Evolutionary conservation across 208 protist species (phyloP).

Genomic region (Leishmania amazonensis): DNA sequence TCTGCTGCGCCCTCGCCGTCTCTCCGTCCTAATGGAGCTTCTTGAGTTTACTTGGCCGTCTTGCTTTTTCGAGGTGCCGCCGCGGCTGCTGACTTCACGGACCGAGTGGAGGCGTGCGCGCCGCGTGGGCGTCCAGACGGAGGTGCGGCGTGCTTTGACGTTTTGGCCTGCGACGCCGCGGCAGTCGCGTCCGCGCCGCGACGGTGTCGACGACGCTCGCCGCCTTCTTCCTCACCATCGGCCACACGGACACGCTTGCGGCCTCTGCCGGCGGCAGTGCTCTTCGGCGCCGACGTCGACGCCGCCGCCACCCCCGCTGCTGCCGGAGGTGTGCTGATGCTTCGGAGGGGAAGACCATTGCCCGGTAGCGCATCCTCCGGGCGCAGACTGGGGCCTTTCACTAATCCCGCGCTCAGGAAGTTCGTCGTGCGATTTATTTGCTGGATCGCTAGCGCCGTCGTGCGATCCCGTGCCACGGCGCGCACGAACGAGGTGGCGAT

Average conservation of each 20-base stretch:
- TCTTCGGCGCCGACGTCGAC: conserved; percentile 5
- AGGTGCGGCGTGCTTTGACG: neutral
- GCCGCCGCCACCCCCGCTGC: neutral
- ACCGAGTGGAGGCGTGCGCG: neutral
- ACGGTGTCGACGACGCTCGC: neutral
- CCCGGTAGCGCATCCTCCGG: conserved; percentile 15
- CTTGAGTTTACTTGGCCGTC: neutral
- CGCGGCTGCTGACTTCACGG: neutral
- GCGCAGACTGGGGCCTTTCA: conserved; percentile 37
- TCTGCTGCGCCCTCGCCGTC: neutral
- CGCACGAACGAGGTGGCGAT: conserved; percentile 50
- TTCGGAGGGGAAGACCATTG: conserved; percentile 4
- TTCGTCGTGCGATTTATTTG: conserved; percentile 78
- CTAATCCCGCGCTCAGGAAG: conserved; percentile 64
- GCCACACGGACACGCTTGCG: neutral
- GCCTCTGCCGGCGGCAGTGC: neutral
- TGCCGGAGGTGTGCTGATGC: neutral
- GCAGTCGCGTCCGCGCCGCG: neutral
- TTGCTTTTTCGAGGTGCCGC: neutral
- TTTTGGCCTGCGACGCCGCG: neutral
- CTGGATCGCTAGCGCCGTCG: conserved; percentile 64
- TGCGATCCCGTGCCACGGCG: conserved; percentile 51
- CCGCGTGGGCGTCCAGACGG: neutral
- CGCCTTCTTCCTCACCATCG: neutral
- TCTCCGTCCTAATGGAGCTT: neutral